Evolutionary conservation across 1,139 yeast genomes (phyloP).

Genomic region (Taphrina confusa): DNA sequence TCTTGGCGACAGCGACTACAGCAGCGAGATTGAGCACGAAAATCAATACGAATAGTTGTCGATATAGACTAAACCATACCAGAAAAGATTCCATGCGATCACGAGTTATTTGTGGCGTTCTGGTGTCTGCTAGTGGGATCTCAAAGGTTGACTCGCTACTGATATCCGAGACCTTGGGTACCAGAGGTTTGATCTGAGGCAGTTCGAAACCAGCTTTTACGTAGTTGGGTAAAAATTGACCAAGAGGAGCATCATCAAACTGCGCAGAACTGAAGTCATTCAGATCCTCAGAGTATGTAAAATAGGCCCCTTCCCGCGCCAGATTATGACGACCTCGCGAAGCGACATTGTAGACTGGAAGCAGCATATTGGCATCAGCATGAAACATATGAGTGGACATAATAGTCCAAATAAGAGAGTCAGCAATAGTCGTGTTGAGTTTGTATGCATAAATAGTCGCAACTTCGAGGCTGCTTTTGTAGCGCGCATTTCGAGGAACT

Average conservation of each 20-base stretch:
- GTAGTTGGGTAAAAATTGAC: constrained; percentile 5
- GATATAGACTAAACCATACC: constrained; percentile 22
- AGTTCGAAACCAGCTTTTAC: constrained; percentile 6
- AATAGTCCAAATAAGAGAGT: too few species aligned
- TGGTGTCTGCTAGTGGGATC: constrained; percentile 1
- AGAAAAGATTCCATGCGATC: constrained; percentile 21
- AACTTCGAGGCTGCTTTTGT: too few species aligned
- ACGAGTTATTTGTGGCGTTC: neutral
- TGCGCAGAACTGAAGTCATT: neutral
- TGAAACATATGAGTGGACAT: too few species aligned
- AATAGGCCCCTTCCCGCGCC: constrained; percentile 1
- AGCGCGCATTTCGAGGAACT: too few species aligned
- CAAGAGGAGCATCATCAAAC: neutral
- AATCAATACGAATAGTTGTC: constrained; percentile 11
- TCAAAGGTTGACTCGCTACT: neutral
- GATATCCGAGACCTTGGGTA: neutral
- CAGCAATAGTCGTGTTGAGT: too few species aligned
- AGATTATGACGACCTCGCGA: constrained; percentile 5
- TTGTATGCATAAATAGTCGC: too few species aligned
- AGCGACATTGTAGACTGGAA: constrained; percentile 12
- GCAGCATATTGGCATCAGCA: constrained; percentile 5
- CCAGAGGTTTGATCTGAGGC: neutral
- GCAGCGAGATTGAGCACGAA: constrained; percentile 5
- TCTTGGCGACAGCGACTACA: constrained; percentile 5
- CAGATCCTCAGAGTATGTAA: neutral